Evolutionary conservation across 768 basidiomycete species (phyloP).

Genomic region (Clavaria fumosa): DNA sequence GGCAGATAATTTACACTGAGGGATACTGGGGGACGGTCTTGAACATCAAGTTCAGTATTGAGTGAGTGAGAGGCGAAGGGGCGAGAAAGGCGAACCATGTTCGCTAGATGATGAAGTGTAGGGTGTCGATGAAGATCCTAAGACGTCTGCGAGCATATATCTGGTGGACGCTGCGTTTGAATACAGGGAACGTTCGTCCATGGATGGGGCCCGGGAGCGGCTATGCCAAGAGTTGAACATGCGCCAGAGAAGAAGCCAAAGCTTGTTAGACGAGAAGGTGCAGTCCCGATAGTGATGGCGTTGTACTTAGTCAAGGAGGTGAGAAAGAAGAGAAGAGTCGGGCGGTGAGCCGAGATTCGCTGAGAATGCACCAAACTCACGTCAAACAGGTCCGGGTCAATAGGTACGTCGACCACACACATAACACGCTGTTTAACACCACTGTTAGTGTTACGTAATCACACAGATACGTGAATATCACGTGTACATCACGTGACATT

Average conservation of each 20-base stretch:
- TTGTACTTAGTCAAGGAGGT: not conserved
- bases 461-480: slow-evolving; percentile 1
- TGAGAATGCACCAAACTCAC: slow-evolving; percentile 67
- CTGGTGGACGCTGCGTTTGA: not conserved
- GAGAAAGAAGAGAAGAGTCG: not conserved
- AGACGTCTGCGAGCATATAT: not conserved
- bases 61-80: slow-evolving; percentile 10
- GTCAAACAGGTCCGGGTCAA: slow-evolving; percentile 54
- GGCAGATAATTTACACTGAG: slow-evolving; percentile 65
- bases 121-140: not conserved
- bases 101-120: not conserved
- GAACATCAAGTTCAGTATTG: slow-evolving; percentile 12
- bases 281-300: not conserved
- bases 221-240: too few relatives aligned
- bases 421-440: too few relatives aligned
- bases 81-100: not conserved
- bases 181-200: not conserved
- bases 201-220: too few relatives aligned
- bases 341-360: slow-evolving; percentile 41
- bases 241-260: too few relatives aligned
- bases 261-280: too few relatives aligned
- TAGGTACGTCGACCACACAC: too few relatives aligned
- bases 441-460: not conserved
- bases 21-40: slow-evolving; percentile 8
- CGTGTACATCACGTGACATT: not conserved